Base-by-base conservation (phyloP, 352 stramenopile species). In the Pythium sukuiense region DNA sequence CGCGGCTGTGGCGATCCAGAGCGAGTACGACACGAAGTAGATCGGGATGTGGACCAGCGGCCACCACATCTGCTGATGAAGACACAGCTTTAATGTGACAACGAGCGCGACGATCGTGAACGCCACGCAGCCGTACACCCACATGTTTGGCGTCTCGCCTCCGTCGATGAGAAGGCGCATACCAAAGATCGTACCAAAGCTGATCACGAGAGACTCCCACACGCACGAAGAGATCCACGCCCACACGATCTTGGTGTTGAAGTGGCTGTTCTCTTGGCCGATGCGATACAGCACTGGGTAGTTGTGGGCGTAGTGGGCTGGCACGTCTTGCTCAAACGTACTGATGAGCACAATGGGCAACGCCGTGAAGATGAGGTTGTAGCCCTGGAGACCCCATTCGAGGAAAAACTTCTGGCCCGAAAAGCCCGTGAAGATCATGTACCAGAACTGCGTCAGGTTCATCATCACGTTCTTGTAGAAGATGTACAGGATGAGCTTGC, bases 391-490 rank as follows among this genome's bases (percentile, higher is more conserved):
- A 32, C 84, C 88, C 83, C 83, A 92, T 61, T 96, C 88, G 30
- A 95, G 76, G 63, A 86, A 95, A 55, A 85, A 95, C 69, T 96
- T 96, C 59, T 97, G 88, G 0, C 88, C 85, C 16, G 87, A 95
- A 63, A 92, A 97, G 43, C 86, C 85, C 58, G 83, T 92, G 73
- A 90, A 97, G 64, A 96, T 89, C 81, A 96, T 95, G 77, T 96
- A 98, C 83, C 85, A 97, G 76, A 97, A 98, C 67, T 98, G 89
- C 37, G 92, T 96, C 71, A 98, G 76, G 68, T 96, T 97, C 71
- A 98, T 85, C 71, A 98, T 95, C 39, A 98, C 88, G 69, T 98
- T 98, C 76, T 98, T 98, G 90, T 98, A 98, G 71, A 98, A 98
- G 46, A 93, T 96, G 76, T 98, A 97, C 45, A 97, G 61, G 46